These are phyloP conservation scores for Starmerella gropengiesseri DNA, from an alignment of 805 yeast species.

Conservation along the genomic window DNA sequence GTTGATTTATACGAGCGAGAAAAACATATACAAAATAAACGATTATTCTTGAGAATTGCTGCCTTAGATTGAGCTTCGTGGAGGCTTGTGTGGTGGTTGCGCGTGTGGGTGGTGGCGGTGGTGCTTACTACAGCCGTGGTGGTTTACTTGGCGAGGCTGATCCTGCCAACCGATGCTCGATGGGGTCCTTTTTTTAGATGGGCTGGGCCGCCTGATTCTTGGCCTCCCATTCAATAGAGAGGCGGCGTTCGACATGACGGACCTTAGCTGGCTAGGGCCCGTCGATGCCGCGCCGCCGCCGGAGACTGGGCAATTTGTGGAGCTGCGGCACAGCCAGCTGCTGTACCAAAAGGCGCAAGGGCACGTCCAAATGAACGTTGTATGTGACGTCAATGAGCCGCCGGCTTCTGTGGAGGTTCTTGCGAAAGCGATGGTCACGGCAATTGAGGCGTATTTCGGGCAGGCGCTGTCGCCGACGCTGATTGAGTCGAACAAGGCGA, in stretches of 20 bases:
- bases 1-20: too few relatives aligned
- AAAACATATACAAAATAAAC: background rate
- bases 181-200: constrained; percentile 6
- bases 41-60: too few relatives aligned
- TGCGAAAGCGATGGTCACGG: constrained; percentile 39
- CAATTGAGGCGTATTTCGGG: constrained; percentile 49
- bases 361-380: constrained; percentile 25
- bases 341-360: constrained; percentile 25
- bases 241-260: background rate
- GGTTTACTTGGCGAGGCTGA: background rate
- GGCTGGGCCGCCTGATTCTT: background rate
- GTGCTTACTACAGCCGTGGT: too few relatives aligned
- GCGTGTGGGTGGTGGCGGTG: too few relatives aligned
- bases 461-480: constrained; percentile 45
- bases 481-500: constrained; percentile 59
- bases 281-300: background rate
- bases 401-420: constrained; percentile 49
- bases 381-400: constrained; percentile 30
- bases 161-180: constrained; percentile 1
- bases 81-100: too few relatives aligned
- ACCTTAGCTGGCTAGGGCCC: background rate
- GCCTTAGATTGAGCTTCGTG: too few relatives aligned
- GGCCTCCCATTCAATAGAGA: constrained; percentile 5
- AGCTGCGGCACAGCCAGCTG: constrained; percentile 20
- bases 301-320: background rate